phyloP scores from a whole-genome alignment of 176 grass and related monocot genomes.

The Eremochloa ophiuroides region DNA sequence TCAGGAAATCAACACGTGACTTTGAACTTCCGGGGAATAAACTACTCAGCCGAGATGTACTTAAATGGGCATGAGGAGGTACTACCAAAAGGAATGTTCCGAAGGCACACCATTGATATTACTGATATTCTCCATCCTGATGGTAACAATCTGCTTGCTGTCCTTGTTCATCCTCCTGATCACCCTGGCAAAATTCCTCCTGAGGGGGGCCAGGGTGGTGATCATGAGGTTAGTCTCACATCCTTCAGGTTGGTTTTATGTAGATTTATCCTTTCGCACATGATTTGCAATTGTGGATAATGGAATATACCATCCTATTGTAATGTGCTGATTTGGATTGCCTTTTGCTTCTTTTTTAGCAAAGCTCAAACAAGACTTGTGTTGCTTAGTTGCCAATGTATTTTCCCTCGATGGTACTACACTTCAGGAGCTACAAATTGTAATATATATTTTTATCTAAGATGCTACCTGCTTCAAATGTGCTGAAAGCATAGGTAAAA shows the following conservation, averaged over 20 bases:
- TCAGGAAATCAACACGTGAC: conserved; percentile 66
- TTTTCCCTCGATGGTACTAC: not conserved
- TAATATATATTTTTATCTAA: not conserved
- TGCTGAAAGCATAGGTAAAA: not conserved
- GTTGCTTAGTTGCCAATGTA: not conserved
- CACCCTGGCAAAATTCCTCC: conserved; percentile 91
- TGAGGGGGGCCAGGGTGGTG: conserved; percentile 88
- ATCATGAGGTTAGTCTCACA: conserved; percentile 74
- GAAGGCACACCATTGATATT: conserved; percentile 81
- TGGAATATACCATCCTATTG: not conserved
- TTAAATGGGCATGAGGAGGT: conserved; percentile 79
- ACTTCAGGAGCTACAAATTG: not conserved
- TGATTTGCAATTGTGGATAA: not conserved
- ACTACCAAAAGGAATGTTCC: conserved; percentile 97
- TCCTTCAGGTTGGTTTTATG: not conserved
- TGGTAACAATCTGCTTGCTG: conserved; percentile 83
- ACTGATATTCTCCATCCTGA: conserved; percentile 76
- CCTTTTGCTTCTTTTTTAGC: not conserved
- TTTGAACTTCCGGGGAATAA: conserved; percentile 93
- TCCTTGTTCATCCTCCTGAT: conserved; percentile 90
- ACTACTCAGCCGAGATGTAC: conserved; percentile 90
- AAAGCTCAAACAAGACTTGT: not conserved
- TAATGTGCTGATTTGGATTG: not conserved
- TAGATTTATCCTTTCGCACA: not conserved
- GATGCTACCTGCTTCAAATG: not conserved